Evolutionary conservation across 2,329 filamentous ascomycete genomes (phyloP).

Genomic region (Aschersonia sp.): DNA sequence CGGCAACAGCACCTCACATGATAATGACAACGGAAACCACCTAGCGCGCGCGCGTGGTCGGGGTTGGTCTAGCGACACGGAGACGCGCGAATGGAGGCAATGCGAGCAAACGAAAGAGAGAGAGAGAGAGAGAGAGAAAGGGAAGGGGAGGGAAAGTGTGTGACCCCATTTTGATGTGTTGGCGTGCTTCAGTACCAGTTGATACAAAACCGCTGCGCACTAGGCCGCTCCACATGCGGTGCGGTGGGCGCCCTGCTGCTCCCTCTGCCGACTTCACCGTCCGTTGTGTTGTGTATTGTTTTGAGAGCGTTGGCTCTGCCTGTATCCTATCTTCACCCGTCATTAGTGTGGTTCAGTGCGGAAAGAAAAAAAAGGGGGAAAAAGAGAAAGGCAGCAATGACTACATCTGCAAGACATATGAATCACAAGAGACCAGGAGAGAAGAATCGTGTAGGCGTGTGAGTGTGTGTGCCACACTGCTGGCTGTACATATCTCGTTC

Average conservation of each 20-base stretch:
- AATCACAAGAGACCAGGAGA: too few relatives aligned
- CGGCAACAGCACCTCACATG: too few relatives aligned
- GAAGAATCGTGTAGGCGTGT: too few relatives aligned
- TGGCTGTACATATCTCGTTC: too few relatives aligned
- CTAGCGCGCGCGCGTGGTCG: conserved; percentile 39
- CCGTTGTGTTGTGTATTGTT: not conserved
- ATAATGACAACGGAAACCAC: not conserved
- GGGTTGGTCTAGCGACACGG: conserved; percentile 26
- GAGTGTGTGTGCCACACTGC: too few relatives aligned
- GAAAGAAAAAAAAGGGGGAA: too few relatives aligned
- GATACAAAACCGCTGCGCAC: conserved; percentile 45
- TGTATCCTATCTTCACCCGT: too few relatives aligned
- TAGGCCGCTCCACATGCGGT: conserved; percentile 48
- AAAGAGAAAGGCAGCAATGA: too few relatives aligned
- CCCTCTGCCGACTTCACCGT: not conserved
- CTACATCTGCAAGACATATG: too few relatives aligned
- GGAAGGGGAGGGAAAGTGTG: conserved; percentile 22
- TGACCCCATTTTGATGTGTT: conserved; percentile 74
- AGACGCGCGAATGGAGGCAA: conserved; percentile 25
- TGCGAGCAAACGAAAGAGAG: conserved; percentile 38
- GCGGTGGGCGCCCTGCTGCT: conserved; percentile 14
- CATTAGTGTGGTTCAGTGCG: too few relatives aligned
- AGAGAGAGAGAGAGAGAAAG: not conserved
- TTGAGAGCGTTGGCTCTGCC: not conserved
- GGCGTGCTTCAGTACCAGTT: conserved; percentile 78